A percentile compares a stretch with the other conserved stretches of the same genome.
phyloP scores from a whole-genome alignment of 139 green algal species.

The Edaphochlamys debaryana region DNA sequence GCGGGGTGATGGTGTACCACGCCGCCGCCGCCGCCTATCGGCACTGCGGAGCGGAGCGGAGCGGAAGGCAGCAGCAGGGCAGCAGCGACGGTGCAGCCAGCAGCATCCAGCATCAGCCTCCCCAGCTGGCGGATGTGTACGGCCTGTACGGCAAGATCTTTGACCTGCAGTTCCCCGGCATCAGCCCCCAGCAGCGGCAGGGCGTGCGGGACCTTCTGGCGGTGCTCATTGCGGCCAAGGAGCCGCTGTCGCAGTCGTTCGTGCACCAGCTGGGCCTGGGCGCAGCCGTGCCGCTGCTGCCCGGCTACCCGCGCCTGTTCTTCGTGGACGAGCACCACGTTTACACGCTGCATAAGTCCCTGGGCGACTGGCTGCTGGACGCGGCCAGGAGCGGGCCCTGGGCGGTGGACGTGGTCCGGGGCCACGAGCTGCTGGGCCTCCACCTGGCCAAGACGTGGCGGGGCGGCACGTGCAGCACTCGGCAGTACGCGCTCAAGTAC shows the following conservation, averaged over 20 bases:
- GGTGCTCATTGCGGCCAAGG: conserved; percentile 27
- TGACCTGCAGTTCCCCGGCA: neutral
- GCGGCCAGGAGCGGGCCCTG: too few species aligned
- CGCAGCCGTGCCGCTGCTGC: neutral
- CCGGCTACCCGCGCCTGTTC: neutral
- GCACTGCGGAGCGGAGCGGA: neutral
- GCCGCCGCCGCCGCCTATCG: neutral
- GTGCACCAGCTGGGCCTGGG: conserved; percentile 30
- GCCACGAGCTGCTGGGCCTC: too few species aligned
- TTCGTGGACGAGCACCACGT: too few species aligned
- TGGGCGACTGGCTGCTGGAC: too few species aligned
- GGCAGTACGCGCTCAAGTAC: too few species aligned
- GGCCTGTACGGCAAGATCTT: neutral
- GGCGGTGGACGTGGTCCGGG: too few species aligned
- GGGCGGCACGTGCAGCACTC: too few species aligned
- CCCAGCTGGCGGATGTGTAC: neutral
- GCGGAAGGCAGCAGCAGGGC: neutral
- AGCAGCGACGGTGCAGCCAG: neutral
- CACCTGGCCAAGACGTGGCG: too few species aligned
- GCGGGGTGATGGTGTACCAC: neutral
- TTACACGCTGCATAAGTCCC: too few species aligned
- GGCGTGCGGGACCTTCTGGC: conserved; percentile 4
- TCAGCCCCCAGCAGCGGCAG: neutral
- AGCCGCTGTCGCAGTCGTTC: conserved; percentile 25
- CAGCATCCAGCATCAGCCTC: neutral